Conservation (phyloP, 2,329 filamentous ascomycete genomes). For the Penicillium sp. region DNA sequence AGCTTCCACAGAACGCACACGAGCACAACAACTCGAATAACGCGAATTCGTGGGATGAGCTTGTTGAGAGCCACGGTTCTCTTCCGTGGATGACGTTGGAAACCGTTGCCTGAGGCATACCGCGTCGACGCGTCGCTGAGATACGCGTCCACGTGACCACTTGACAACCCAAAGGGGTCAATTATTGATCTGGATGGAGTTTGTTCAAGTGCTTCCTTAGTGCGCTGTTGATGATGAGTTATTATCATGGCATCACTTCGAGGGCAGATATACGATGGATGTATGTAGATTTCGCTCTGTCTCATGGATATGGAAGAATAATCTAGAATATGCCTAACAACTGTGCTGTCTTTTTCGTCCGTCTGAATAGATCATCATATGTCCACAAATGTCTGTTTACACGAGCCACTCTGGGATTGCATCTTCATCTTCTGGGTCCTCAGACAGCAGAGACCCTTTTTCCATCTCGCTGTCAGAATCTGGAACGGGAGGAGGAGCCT, state of each 20-base stretch:
- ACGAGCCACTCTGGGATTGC: constrained; percentile 66
- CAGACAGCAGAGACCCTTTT: constrained; percentile 56
- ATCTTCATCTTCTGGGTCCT: constrained; percentile 67
- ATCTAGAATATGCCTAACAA: too few relatives aligned
- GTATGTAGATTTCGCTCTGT: too few relatives aligned
- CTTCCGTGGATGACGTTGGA: constrained; percentile 19
- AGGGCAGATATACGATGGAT: too few relatives aligned
- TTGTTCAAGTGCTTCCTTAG: not conserved
- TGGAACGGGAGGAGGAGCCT: constrained; percentile 7
- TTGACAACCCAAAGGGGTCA: not conserved
- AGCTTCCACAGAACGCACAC: constrained; percentile 14
- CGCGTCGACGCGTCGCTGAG: constrained; percentile 17
- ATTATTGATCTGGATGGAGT: not conserved
- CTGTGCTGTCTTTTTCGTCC: not conserved
- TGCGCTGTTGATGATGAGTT: not conserved
- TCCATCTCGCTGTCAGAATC: constrained; percentile 44
- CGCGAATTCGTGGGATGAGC: not conserved
- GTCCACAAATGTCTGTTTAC: constrained; percentile 15
- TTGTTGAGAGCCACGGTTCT: constrained; percentile 1
- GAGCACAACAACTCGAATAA: not conserved
- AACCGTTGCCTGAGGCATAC: constrained; percentile 11
- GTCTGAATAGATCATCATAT: not conserved
- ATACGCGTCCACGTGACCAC: constrained; percentile 9
- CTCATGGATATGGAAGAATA: too few relatives aligned
- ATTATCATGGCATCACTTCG: too few relatives aligned